phyloP scores from a whole-genome alignment of 371 early-diverging fungal species.

The Sporodiniella umbellata region DNA sequence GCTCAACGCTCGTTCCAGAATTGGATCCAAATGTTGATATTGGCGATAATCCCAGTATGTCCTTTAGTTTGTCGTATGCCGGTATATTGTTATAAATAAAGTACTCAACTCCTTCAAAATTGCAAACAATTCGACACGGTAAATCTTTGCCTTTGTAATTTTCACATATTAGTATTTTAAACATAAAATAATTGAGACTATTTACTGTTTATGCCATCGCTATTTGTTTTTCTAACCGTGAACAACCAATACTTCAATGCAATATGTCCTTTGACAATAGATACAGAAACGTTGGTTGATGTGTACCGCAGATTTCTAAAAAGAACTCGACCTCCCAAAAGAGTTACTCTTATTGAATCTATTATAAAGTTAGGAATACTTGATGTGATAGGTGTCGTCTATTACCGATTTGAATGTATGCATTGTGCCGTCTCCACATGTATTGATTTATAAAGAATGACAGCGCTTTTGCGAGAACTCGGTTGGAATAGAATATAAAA shows the following conservation, averaged over 20 bases:
- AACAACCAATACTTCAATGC: conserved; percentile 77
- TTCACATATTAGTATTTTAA: background rate
- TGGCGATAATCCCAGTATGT: conserved; percentile 47
- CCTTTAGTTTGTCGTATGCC: conserved; percentile 65
- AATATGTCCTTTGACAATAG: conserved; percentile 75
- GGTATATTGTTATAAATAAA: conserved; percentile 81
- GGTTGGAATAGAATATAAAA: conserved; percentile 77
- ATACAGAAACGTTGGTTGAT: conserved; percentile 72
- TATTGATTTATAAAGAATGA: conserved; percentile 66
- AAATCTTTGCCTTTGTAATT: conserved; percentile 18
- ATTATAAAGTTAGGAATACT: background rate
- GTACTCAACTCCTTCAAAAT: conserved; percentile 81
- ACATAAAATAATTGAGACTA: background rate
- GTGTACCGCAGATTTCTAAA: conserved; percentile 78
- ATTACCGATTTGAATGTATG: conserved; percentile 74
- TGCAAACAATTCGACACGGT: conserved; percentile 66
- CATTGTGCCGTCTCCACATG: conserved; percentile 69
- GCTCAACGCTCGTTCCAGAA: background rate
- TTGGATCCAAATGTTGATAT: background rate
- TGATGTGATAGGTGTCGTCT: background rate
- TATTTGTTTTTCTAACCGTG: conserved; percentile 53
- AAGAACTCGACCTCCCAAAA: conserved; percentile 76
- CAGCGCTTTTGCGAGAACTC: conserved; percentile 61
- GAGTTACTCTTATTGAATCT: conserved; percentile 78
- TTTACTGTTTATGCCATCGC: conserved; percentile 4